Evolutionary conservation across 768 basidiomycete genomes (phyloP).

Genomic region (Auriculariales sp.): DNA sequence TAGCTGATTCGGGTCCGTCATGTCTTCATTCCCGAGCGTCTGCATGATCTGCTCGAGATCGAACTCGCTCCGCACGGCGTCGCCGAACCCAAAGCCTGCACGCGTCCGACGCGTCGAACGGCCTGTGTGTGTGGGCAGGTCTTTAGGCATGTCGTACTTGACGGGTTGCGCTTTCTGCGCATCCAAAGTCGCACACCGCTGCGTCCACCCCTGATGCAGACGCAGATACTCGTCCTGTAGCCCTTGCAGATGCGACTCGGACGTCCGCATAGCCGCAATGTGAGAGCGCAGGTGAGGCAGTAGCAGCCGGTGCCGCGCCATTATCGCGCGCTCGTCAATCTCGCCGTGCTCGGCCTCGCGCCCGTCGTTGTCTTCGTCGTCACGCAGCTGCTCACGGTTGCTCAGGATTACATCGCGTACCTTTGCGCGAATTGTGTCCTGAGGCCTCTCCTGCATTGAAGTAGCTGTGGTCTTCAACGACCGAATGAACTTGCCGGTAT

Average conservation of each 20-base stretch:
- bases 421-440: not conserved
- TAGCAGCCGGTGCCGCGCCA: not conserved
- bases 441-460: not conserved
- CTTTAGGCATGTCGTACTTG: slow-evolving; percentile 21
- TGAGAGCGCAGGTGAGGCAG: not conserved
- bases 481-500: not conserved
- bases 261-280: too few relatives aligned
- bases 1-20: slow-evolving; percentile 84
- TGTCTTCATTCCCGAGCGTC: slow-evolving; percentile 82
- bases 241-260: too few relatives aligned
- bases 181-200: slow-evolving; percentile 57
- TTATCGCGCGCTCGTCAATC: not conserved
- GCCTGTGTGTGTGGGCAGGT: slow-evolving; percentile 16
- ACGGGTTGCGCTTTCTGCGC: slow-evolving; percentile 28
- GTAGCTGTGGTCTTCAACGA: not conserved
- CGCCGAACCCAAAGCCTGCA: slow-evolving; percentile 43
- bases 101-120: slow-evolving; percentile 63
- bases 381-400: not conserved
- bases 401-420: not conserved
- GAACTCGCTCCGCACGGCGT: slow-evolving; percentile 84
- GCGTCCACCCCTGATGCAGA: slow-evolving; percentile 59
- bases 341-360: not conserved
- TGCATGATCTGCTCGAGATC: slow-evolving; percentile 97
- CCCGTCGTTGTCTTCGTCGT: not conserved
- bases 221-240: slow-evolving; percentile 52